phyloP scores from a whole-genome alignment of 352 stramenopile species.

The Phytophthora litchii region DNA sequence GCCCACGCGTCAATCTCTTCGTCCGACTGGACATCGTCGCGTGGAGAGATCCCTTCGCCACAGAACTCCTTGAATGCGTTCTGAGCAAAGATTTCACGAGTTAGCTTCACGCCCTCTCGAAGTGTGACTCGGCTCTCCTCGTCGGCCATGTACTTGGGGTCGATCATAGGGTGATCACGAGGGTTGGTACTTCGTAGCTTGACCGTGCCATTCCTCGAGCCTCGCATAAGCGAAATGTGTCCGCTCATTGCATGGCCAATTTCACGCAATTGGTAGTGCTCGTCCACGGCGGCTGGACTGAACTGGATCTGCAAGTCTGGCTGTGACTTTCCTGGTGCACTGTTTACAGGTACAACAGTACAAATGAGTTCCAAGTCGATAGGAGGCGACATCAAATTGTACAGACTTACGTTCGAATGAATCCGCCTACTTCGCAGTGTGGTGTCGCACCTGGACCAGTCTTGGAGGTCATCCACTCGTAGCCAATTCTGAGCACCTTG shows the following conservation, averaged over 20 bases:
- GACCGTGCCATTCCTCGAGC: conserved; percentile 73
- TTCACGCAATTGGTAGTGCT: conserved; percentile 27
- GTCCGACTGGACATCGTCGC: conserved; percentile 51
- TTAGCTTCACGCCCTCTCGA: conserved; percentile 65
- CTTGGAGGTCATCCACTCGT: conserved; percentile 70
- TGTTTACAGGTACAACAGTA: conserved; percentile 5
- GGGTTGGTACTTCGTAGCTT: conserved; percentile 71
- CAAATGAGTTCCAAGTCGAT: background rate
- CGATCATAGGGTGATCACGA: conserved; percentile 67
- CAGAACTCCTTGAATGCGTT: conserved; percentile 79
- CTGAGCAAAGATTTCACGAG: conserved; percentile 84
- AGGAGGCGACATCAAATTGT: background rate
- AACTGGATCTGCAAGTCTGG: conserved; percentile 87
- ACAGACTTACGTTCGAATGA: conserved; percentile 64
- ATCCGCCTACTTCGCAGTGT: conserved; percentile 78
- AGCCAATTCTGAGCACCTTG: conserved; percentile 73
- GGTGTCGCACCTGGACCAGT: conserved; percentile 69
- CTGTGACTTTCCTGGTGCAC: conserved; percentile 59
- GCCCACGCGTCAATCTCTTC: conserved; percentile 79
- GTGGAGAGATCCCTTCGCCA: conserved; percentile 65
- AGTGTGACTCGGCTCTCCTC: conserved; percentile 70
- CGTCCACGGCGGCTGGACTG: conserved; percentile 60
- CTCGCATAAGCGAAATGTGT: conserved; percentile 81
- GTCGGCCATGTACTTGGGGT: conserved; percentile 85
- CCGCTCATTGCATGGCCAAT: conserved; percentile 74